These are phyloP conservation scores for Penicillium capsulatum DNA, from an alignment of 2,329 filamentous ascomycete genomes.

Conservation along the genomic window DNA sequence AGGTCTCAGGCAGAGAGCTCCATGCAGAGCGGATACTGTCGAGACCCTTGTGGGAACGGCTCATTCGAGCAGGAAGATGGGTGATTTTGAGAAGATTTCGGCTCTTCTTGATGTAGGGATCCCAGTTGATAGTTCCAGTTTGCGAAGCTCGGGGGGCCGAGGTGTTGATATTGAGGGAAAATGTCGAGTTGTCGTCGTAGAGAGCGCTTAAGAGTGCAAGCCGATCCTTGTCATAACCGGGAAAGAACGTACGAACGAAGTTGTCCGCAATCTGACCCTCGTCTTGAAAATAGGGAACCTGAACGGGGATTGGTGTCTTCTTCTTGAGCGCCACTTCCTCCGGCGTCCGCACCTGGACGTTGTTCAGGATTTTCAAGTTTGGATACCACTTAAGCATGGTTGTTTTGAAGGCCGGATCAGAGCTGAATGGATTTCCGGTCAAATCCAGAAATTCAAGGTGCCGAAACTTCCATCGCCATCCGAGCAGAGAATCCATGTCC, in stretches of 20 bases:
- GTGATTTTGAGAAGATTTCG: slow-evolving; percentile 71
- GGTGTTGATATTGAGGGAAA: slow-evolving; percentile 71
- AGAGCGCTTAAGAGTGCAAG: slow-evolving; percentile 58
- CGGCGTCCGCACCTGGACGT: slow-evolving; percentile 66
- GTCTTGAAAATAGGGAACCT: slow-evolving; percentile 67
- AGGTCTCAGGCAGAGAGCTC: slow-evolving; percentile 65
- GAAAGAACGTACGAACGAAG: slow-evolving; percentile 71
- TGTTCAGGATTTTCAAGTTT: slow-evolving; percentile 71
- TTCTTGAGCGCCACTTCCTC: slow-evolving; percentile 61
- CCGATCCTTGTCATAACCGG: slow-evolving; percentile 69
- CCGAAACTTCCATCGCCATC: slow-evolving; percentile 75
- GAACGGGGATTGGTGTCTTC: slow-evolving; percentile 59
- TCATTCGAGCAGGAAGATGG: slow-evolving; percentile 56
- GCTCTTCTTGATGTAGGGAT: slow-evolving; percentile 69
- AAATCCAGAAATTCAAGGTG: slow-evolving; percentile 77
- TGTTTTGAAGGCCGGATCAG: slow-evolving; percentile 57
- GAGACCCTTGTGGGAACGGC: slow-evolving; percentile 62
- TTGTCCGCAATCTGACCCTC: slow-evolving; percentile 68
- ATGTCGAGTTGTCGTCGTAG: slow-evolving; percentile 72
- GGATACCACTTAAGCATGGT: slow-evolving; percentile 80
- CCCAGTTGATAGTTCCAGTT: slow-evolving; percentile 56
- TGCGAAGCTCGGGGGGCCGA: slow-evolving; percentile 51
- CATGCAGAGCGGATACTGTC: slow-evolving; percentile 65
- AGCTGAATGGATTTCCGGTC: slow-evolving; percentile 68
- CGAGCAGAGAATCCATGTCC: slow-evolving; percentile 62